Conservation (phyloP, 305 asterid species). For the Euphrasia arctica region DNA sequence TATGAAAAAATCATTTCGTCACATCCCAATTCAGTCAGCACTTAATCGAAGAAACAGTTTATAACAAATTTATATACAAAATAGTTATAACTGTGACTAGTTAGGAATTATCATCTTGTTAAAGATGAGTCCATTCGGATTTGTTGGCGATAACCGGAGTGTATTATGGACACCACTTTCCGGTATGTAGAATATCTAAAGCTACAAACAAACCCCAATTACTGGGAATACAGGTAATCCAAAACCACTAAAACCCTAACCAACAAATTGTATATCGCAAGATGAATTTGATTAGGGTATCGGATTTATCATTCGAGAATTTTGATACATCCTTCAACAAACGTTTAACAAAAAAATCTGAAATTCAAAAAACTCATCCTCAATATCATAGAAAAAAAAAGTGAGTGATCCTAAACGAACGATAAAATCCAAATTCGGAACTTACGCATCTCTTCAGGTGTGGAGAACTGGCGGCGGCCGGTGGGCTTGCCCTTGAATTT, state of each 20-base stretch:
- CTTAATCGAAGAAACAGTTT: background rate
- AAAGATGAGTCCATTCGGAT: too few species aligned
- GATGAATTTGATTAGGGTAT: background rate
- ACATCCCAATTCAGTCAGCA: background rate
- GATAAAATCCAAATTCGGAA: background rate
- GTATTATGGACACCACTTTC: background rate
- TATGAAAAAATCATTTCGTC: background rate
- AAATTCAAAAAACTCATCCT: background rate
- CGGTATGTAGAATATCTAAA: too few species aligned
- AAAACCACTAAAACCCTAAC: background rate
- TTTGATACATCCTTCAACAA: background rate
- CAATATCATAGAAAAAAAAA: background rate
- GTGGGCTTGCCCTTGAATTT: slow-evolving; percentile 98
- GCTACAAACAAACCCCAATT: background rate
- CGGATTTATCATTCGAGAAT: background rate
- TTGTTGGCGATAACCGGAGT: background rate
- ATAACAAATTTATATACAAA: slow-evolving; percentile 2
- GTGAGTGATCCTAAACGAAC: background rate
- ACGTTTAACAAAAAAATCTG: background rate
- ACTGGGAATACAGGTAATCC: background rate
- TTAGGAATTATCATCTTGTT: background rate
- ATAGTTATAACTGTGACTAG: background rate
- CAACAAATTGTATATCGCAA: background rate
- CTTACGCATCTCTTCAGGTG: slow-evolving; percentile 66
- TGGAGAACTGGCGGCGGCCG: slow-evolving; percentile 97